Conservation (phyloP, 179 eudicot species). For the Kewa caespitosa region DNA sequence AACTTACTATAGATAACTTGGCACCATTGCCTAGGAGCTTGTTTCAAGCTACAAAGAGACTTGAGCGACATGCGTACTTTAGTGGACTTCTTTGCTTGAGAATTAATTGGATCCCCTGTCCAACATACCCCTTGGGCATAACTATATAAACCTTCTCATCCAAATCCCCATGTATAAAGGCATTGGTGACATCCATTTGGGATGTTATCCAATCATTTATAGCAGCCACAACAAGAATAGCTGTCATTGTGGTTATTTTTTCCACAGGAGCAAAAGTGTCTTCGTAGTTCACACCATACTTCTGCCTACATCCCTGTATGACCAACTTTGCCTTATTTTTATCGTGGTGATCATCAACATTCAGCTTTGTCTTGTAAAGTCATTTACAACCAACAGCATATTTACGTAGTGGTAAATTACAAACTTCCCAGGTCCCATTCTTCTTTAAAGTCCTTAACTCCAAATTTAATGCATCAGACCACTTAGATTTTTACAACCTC, state of each 20-base stretch:
- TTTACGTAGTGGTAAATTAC: neutral
- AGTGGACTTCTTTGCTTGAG: no score
- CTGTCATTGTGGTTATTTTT: neutral
- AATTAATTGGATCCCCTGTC: fast-evolving
- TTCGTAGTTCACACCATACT: neutral
- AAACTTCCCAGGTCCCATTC: no score
- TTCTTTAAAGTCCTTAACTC: neutral
- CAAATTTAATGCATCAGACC: neutral
- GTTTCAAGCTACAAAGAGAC: neutral
- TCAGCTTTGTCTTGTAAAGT: neutral
- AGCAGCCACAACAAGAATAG: neutral
- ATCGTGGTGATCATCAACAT: neutral
- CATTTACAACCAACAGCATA: neutral
- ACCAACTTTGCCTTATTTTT: neutral
- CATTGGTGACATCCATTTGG: neutral
- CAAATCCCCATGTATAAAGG: neutral
- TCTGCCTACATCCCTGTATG: neutral
- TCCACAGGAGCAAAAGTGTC: neutral
- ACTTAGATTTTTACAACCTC: neutral
- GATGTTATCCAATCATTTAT: neutral
- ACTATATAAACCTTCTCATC: neutral
- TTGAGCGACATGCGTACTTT: neutral
- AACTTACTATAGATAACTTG: neutral
- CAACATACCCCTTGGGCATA: neutral
- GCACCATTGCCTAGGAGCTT: neutral